phyloP scores from a whole-genome alignment of 2,329 filamentous ascomycete genomes.

The Colletotrichum orchidophilum region DNA sequence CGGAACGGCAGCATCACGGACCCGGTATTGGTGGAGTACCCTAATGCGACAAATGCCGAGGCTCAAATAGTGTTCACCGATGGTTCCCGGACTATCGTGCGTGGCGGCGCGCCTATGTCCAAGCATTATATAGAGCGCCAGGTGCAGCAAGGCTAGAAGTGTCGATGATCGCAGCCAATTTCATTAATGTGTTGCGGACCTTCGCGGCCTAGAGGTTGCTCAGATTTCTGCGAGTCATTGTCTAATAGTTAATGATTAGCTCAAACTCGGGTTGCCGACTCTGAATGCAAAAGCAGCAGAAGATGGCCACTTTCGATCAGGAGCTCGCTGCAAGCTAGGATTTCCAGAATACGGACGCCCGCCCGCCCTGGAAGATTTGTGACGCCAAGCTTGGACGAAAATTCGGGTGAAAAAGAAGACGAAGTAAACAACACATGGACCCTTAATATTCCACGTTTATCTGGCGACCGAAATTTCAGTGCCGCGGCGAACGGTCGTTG shows the following conservation, averaged over 20 bases:
- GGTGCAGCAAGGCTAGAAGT: background rate
- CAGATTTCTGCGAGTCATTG: background rate
- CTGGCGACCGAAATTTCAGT: conserved; percentile 7
- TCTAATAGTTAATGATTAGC: background rate
- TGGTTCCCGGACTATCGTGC: background rate
- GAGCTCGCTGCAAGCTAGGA: too few species aligned
- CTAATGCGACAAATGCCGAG: background rate
- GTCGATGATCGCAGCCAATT: background rate
- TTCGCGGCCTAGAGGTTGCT: background rate
- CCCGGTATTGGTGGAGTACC: conserved; percentile 3
- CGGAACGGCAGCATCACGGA: conserved; percentile 9
- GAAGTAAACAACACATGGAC: conserved; percentile 6
- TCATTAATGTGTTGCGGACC: background rate
- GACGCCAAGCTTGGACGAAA: background rate
- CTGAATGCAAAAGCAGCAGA: background rate
- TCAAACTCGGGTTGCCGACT: background rate
- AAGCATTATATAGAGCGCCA: background rate
- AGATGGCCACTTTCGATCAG: too few species aligned
- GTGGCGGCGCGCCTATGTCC: background rate
- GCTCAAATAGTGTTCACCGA: conserved; percentile 11
- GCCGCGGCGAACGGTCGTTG: background rate
- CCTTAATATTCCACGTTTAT: conserved; percentile 4
- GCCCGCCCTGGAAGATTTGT: background rate
- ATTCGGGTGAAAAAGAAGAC: too few species aligned
- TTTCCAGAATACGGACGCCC: background rate